Percentiles rank a stretch among this genome's conserved stretches.
These are phyloP conservation scores for Sphaerulina populicola DNA, from an alignment of 2,329 filamentous ascomycete species.

Conservation along the genomic window DNA sequence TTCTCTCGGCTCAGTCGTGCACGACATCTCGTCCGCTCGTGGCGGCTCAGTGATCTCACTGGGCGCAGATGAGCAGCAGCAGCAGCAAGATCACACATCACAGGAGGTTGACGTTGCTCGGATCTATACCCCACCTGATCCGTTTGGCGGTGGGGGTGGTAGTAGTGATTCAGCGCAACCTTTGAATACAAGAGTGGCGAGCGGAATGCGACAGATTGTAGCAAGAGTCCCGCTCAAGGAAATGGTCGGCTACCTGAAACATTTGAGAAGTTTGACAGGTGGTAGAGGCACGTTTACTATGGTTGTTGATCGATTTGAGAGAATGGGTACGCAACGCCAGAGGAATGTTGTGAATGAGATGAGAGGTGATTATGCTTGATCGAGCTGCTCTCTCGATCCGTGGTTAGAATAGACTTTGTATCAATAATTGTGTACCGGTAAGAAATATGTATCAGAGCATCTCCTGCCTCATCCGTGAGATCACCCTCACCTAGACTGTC, in stretches of 20 bases:
- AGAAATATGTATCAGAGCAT: no score
- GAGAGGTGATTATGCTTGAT: constrained; percentile 25
- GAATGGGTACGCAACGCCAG: constrained; percentile 53
- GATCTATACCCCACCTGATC: constrained; percentile 83
- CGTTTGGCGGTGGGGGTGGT: constrained; percentile 47
- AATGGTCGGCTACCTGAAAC: constrained; percentile 90
- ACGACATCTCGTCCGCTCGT: constrained; percentile 66
- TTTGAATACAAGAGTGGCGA: constrained; percentile 15
- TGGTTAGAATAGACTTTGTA: not conserved
- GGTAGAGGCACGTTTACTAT: constrained; percentile 73
- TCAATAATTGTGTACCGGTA: not conserved
- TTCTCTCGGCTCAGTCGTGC: constrained; percentile 71
- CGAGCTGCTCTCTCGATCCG: not conserved
- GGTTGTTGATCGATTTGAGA: constrained; percentile 63
- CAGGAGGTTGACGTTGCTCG: constrained; percentile 57
- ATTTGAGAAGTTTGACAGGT: constrained; percentile 77
- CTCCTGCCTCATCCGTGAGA: no score
- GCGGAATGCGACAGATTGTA: constrained; percentile 50
- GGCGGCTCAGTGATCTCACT: constrained; percentile 68
- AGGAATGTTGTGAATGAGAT: constrained; percentile 44
- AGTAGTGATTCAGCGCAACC: not conserved
- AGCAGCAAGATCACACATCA: not conserved
- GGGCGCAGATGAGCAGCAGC: constrained; percentile 33
- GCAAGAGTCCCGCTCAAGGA: constrained; percentile 89
- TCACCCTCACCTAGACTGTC: no score